These are phyloP conservation scores for Pythium diclinum DNA, from an alignment of 352 stramenopile species.

Conservation along the genomic window DNA sequence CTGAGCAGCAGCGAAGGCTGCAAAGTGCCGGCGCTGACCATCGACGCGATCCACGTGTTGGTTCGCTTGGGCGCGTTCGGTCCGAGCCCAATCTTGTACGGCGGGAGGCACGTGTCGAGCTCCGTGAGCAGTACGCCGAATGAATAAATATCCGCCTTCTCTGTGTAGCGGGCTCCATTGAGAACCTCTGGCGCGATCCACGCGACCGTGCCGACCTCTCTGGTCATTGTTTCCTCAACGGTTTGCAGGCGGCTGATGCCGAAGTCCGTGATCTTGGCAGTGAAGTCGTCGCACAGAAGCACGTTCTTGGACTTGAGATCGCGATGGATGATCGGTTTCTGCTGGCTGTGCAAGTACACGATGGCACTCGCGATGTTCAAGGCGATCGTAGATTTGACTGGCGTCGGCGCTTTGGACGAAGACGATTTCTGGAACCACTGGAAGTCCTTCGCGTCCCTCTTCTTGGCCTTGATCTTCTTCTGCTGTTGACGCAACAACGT, in stretches of 20 bases:
- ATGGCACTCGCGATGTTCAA: conserved; percentile 17
- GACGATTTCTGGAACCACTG: conserved; percentile 8
- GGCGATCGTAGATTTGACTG: conserved; percentile 15
- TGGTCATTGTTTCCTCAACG: conserved; percentile 33
- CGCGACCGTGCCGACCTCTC: conserved; percentile 33
- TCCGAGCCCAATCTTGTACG: conserved; percentile 23
- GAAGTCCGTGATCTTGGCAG: conserved; percentile 34
- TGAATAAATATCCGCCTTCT: conserved; percentile 40
- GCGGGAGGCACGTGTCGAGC: conserved; percentile 26
- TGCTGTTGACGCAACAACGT: conserved; percentile 24
- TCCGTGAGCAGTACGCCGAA: conserved; percentile 39
- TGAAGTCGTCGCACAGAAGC: conserved; percentile 11
- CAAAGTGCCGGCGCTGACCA: conserved; percentile 24
- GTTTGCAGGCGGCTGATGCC: conserved; percentile 28
- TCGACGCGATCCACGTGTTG: conserved; percentile 34
- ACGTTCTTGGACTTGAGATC: conserved; percentile 18
- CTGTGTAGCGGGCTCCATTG: conserved; percentile 30
- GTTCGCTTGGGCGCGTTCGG: conserved; percentile 8
- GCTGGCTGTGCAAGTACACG: conserved; percentile 22
- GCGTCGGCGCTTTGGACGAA: neutral
- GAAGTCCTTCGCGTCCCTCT: conserved; percentile 7
- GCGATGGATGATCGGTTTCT: conserved; percentile 16
- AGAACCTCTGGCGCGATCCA: conserved; percentile 45
- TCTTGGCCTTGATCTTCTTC: conserved; percentile 5
- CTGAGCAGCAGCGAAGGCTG: conserved; percentile 18